phyloP scores from a whole-genome alignment of 768 basidiomycete species.

The Agrocybe chaxingu region DNA sequence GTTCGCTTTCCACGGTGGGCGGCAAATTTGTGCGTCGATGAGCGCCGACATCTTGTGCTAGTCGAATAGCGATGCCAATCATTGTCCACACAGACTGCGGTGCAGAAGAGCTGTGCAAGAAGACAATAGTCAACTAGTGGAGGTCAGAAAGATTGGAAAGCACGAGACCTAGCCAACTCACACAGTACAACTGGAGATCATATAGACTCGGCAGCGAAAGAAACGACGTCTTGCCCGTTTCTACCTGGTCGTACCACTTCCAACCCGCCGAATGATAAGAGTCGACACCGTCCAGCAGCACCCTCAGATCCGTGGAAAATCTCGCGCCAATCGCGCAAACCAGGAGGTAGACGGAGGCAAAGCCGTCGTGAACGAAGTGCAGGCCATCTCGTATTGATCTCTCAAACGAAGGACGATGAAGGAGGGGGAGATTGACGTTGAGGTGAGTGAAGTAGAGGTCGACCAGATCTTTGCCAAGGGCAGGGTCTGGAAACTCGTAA shows the following conservation, averaged over 20 bases:
- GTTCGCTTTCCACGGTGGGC: constrained; percentile 52
- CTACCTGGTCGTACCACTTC: constrained; percentile 56
- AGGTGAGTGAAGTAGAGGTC: constrained; percentile 52
- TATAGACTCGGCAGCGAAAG: constrained; percentile 57
- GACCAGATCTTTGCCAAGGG: too few species aligned
- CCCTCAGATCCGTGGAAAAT: constrained; percentile 47
- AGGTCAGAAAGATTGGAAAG: not conserved
- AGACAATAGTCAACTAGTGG: constrained; percentile 37
- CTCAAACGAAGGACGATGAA: constrained; percentile 67
- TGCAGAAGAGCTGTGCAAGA: constrained; percentile 44
- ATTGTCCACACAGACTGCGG: constrained; percentile 58
- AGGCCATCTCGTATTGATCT: constrained; percentile 38
- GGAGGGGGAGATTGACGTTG: constrained; percentile 52
- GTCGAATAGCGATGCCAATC: constrained; percentile 59
- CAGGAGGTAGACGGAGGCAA: constrained; percentile 53
- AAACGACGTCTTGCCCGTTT: constrained; percentile 52
- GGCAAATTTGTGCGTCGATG: constrained; percentile 35
- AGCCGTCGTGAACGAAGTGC: constrained; percentile 43
- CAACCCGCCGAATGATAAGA: constrained; percentile 42
- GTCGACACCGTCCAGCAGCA: constrained; percentile 30
- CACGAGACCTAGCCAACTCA: constrained; percentile 21
- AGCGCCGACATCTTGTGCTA: constrained; percentile 68
- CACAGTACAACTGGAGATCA: constrained; percentile 63
- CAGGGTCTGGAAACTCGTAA: constrained; percentile 33
- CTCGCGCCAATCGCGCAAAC: constrained; percentile 65